Base-by-base conservation (phyloP, 2,329 filamentous ascomycete genomes). In the Cercospora citrullina region DNA sequence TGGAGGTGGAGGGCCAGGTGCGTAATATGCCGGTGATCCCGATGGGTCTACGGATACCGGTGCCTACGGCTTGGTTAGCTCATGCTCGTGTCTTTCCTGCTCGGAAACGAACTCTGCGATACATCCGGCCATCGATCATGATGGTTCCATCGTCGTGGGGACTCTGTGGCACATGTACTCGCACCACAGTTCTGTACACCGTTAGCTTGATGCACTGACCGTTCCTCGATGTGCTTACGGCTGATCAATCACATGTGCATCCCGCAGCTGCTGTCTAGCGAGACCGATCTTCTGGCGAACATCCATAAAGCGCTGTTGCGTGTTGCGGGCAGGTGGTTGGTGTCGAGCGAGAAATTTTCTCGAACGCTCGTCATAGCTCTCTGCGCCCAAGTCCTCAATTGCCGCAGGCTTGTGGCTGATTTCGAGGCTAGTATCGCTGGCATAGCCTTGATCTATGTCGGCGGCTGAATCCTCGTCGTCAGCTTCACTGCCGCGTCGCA, bases 361-460 rank as follows among this genome's bases (percentile, higher is more conserved):
- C 28, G 72, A 69, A 60, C 67, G 66, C 36, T 77, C 75, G 64
- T 72, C 71, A 39, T 66, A 60, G 48, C 72, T 75, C 63, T 77
- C 76, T 30, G 74, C 74, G 33, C 73, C 73, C 23, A 76, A 63
- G 59, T 78, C 76, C 26, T 73, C 73, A 23, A 68, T 67, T 26
- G 45, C 71, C 18, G 72, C 74, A 33, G 68, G 72, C 6, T 73
- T 71, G 60, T 76, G 72, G 59, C 66, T 73, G 63, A 76, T 76
- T 68, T 77, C 72, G 21, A 77, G 67, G 60, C 72, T 74, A 2
- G 72, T 72, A 42, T 77, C 76, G 64, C 74, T 75, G 33, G 60
- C 66, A 60, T 75, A 71, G 45, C 68, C 73, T 39, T 65, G 36
- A 61, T 73, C 69, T 18, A 69, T 39, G 23, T 70, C 72, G 23